Conservation (phyloP, 106 monocot species). For the Hemerocallis citrina region DNA sequence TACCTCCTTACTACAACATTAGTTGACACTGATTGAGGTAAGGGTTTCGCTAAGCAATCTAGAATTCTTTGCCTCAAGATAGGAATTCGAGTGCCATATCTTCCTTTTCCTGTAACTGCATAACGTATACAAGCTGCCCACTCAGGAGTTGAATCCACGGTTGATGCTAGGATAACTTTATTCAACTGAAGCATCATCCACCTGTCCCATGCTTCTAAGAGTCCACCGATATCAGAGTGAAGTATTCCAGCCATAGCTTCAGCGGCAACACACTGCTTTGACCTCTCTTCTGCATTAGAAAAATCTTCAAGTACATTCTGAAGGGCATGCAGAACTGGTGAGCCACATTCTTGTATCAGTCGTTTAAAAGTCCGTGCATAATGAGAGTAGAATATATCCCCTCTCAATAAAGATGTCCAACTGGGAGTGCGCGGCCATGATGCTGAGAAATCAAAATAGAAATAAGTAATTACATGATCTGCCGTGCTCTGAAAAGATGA, state of each 20-base stretch:
- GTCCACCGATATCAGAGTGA: constrained; percentile 77
- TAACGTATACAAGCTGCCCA: constrained; percentile 97
- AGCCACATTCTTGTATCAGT: constrained; percentile 82
- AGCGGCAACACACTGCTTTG: constrained; percentile 96
- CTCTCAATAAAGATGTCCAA: constrained; percentile 69
- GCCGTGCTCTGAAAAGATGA: constrained; percentile 70
- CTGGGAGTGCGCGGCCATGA: constrained; percentile 94
- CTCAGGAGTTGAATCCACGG: constrained; percentile 83
- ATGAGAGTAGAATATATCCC: constrained; percentile 73
- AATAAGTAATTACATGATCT: constrained; percentile 84
- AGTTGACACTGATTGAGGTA: constrained; percentile 50
- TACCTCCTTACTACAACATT: constrained; percentile 84
- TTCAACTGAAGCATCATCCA: constrained; percentile 70
- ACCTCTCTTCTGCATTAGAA: constrained; percentile 73
- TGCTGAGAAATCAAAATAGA: constrained; percentile 96
- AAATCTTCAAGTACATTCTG: constrained; percentile 51
- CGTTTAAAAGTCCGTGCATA: constrained; percentile 89
- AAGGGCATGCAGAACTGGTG: constrained; percentile 43
- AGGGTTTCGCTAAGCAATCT: constrained; percentile 56
- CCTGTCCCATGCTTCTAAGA: constrained; percentile 65
- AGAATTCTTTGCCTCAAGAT: constrained; percentile 67
- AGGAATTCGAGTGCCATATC: constrained; percentile 63
- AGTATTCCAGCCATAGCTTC: constrained; percentile 89
- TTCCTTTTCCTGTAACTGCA: constrained; percentile 98
- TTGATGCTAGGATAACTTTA: constrained; percentile 64